Base-by-base conservation (phyloP, 73 alveolate species). In the Stentor coeruleus region DNA sequence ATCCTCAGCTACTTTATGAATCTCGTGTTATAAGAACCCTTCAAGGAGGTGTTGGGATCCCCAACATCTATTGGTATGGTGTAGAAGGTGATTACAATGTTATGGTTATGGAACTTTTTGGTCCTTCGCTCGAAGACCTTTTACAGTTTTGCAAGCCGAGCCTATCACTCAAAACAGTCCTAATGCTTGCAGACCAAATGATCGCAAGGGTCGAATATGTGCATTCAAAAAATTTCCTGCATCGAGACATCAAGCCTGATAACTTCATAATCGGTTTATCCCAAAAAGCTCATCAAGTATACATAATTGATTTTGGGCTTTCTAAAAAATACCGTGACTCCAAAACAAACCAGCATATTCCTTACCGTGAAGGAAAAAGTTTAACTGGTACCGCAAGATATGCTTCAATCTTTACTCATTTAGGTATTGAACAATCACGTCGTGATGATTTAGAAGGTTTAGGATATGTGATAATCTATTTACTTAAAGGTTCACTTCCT, bases 231-330 rank as follows among this genome's bases (percentile, higher is more conserved):
- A 87, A 88, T 83, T 85, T 92, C 80, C 84, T 94, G 41, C 98
- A 94, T 85, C 74, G 98, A 40, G 98, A 94, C 87, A 92, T 94
- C 66, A 92, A 94, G 74, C 98, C 98, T 28, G 98, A 92, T 76
- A 94, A 94, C 75, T 94, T 94, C 89, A 88, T 94, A 35, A 90
- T 94, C 87, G 98, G 96, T 35, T 81, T 86, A 73, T 91, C 90
- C n/a, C 60, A 82, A 59, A 88, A 91, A 72, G 74, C 87, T 49
- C 89, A 89, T 81, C 87, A 84, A 14, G 95, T 93, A 11, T 83
- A 87, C 88, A 57, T 87, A 3, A 59, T 87, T 42, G 93, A 87
- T 82, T 87, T 87, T 74, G 93, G 93, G 4, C 72, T 87, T 39
- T 84, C 93, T 0, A 87, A 87, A 74, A 87, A 83, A 82, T 49